These are phyloP conservation scores for Skeletonema potamos DNA, from an alignment of 108 stramenopile species.

Conservation along the genomic window DNA sequence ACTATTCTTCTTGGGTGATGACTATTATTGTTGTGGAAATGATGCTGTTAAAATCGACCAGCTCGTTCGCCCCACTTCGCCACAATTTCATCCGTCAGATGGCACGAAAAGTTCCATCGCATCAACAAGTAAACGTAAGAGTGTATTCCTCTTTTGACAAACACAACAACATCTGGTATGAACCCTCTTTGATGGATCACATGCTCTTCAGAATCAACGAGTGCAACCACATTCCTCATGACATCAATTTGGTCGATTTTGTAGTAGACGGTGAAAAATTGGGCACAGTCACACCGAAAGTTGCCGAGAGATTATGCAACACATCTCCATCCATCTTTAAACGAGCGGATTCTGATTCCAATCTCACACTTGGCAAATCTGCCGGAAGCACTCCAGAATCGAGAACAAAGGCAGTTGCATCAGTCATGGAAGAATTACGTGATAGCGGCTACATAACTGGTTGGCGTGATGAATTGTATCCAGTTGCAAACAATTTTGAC, in stretches of 20 bases:
- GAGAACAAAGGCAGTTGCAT: slow-evolving; percentile 60
- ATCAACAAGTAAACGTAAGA: neutral
- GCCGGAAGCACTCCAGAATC: slow-evolving; percentile 52
- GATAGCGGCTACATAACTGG: slow-evolving; percentile 65
- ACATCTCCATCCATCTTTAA: neutral
- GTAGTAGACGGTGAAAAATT: slow-evolving; percentile 55
- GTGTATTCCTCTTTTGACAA: neutral
- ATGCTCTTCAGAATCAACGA: slow-evolving; percentile 72
- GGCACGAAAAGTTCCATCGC: neutral
- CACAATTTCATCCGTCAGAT: neutral
- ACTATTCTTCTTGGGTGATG: neutral
- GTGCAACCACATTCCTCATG: slow-evolving; percentile 59
- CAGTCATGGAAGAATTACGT: slow-evolving; percentile 57
- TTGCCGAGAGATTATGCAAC: slow-evolving; percentile 56
- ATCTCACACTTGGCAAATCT: slow-evolving; percentile 44
- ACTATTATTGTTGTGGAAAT: neutral
- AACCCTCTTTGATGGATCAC: slow-evolving; percentile 55
- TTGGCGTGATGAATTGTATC: slow-evolving; percentile 86
- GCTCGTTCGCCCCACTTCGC: neutral
- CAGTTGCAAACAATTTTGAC: slow-evolving; percentile 65
- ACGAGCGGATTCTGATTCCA: neutral
- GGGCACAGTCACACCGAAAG: slow-evolving; percentile 60
- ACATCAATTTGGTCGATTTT: slow-evolving; percentile 62
- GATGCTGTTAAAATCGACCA: neutral
- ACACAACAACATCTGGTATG: slow-evolving; percentile 11